phyloP scores from a whole-genome alignment of 2,329 filamentous ascomycete genomes.

The Dendrostoma leiphaemia region DNA sequence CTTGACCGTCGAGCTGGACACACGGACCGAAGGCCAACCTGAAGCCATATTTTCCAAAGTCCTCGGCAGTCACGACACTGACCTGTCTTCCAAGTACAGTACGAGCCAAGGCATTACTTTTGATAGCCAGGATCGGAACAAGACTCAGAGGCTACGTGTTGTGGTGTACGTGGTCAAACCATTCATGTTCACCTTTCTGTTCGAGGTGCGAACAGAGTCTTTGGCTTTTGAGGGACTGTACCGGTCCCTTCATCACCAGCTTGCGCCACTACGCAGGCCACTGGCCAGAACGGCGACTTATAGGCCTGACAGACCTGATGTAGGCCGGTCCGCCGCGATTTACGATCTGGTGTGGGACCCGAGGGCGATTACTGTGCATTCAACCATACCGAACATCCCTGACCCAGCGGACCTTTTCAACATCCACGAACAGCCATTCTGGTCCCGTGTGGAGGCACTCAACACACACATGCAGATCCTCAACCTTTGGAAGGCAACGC shows the following conservation, averaged over 20 bases:
- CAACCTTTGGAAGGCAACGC: slow-evolving; percentile 50
- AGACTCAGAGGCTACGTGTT: slow-evolving; percentile 59
- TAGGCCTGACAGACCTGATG: slow-evolving; percentile 48
- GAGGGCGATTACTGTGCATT: slow-evolving; percentile 52
- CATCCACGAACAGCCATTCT: slow-evolving; percentile 33
- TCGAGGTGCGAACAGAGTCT: slow-evolving; percentile 59
- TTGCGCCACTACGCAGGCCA: slow-evolving; percentile 56
- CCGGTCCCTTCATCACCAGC: slow-evolving; percentile 58
- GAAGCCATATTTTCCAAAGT: slow-evolving; percentile 46
- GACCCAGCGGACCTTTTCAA: slow-evolving; percentile 33
- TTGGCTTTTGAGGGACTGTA: slow-evolving; percentile 56
- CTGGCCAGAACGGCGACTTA: slow-evolving; percentile 57
- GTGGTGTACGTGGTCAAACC: slow-evolving; percentile 72
- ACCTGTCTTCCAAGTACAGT: slow-evolving; percentile 18
- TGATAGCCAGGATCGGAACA: slow-evolving; percentile 51
- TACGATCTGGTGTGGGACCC: slow-evolving; percentile 66
- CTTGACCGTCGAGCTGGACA: slow-evolving; percentile 63
- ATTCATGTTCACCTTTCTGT: slow-evolving; percentile 77
- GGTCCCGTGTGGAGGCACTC: slow-evolving; percentile 62
- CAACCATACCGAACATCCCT: slow-evolving; percentile 66
- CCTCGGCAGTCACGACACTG: slow-evolving; percentile 38
- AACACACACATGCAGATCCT: slow-evolving; percentile 65
- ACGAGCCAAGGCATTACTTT: slow-evolving; percentile 25
- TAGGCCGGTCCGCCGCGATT: slow-evolving; percentile 40
- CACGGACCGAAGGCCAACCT: slow-evolving; percentile 34